Evolutionary conservation across 208 protist genomes (phyloP), one percentile per base, ranked within the genome.

Genomic region (Trypanosoma mega): DNA sequence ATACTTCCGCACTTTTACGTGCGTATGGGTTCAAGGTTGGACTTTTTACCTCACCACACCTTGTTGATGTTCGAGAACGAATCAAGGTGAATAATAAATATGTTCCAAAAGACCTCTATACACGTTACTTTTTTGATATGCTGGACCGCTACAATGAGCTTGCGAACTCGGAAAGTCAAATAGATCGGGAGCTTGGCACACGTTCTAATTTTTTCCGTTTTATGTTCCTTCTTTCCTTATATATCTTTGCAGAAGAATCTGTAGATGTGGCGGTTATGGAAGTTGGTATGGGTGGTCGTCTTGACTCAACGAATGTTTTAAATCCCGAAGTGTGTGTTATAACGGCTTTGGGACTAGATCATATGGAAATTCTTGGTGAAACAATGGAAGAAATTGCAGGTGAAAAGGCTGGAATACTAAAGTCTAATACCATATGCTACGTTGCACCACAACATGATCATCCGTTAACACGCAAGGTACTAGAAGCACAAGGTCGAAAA

Each of bases 371-470:
- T 7, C 82, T 99, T 14, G 97, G 97, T 7, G 60, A 98, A 55
- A 97, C 91, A n/a, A 68, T 98, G 21, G 69, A 84, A 54, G 65
- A 95, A 55, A 98, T 99, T 59, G 88, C 96, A 0, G 27, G 30
- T 0, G 90, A 98, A 66, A 98, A 98, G 80, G 89, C 87, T 16
- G 96, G 93, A 18, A 98, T 98, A 37, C 90, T 98, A 68, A 98
- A 97, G 76, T 63, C 71, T 16, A 68, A 74, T 30, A 71, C 82
- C 29, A 50, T 85, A 34, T 93, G 83, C 68, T 87, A 92, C 36
- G 69, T 87, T 2, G 63, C 77, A 2, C 80, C 87, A 30, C 86
- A 94, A 74, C 33, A 50, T 16, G 81, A 89, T 56, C 72, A 96
- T 62, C 82, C 82, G 5, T 63, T 73, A 36, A 80, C 82, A 24